phyloP scores from a whole-genome alignment of 768 basidiomycete species.

The Austroboletus eburneus region DNA sequence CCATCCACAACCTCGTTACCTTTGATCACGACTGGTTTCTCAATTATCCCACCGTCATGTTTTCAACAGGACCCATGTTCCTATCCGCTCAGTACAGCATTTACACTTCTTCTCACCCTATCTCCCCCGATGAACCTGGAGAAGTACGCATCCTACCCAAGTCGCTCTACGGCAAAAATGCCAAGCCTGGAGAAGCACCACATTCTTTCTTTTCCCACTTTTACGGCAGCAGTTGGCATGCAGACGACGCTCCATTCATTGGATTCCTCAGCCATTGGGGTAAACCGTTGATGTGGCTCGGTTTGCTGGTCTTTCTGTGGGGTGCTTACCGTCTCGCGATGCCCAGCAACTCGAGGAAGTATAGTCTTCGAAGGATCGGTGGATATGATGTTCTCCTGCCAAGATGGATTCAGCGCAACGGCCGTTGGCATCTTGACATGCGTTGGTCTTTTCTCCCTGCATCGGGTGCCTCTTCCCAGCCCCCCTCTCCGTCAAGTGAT shows the following conservation, averaged over 20 bases:
- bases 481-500: conserved; percentile 44
- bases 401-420: conserved; percentile 64
- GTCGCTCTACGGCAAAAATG: conserved; percentile 96
- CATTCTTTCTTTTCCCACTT: conserved; percentile 95
- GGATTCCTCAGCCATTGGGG: conserved; percentile 89
- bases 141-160: conserved; percentile 93
- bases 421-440: conserved; percentile 71
- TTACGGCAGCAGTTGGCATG: conserved; percentile 98
- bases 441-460: conserved; percentile 48
- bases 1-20: conserved; percentile 84
- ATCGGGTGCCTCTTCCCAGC: conserved; percentile 37
- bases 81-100: conserved; percentile 90
- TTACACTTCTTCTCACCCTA: conserved; percentile 67
- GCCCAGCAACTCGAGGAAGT: conserved; percentile 58
- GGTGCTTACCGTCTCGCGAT: conserved; percentile 57
- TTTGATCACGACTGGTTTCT: conserved; percentile 94
- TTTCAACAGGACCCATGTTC: conserved; percentile 99
- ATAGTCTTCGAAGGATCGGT: conserved; percentile 55
- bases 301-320: conserved; percentile 63
- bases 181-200: conserved; percentile 73
- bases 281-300: conserved; percentile 82
- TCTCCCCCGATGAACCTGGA: conserved; percentile 47
- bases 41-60: conserved; percentile 99
- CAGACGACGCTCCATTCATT: conserved; percentile 97
- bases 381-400: conserved; percentile 80